Evolutionary conservation across 2,329 filamentous ascomycete genomes (phyloP).

Genomic region (Aschersonia sp.): DNA sequence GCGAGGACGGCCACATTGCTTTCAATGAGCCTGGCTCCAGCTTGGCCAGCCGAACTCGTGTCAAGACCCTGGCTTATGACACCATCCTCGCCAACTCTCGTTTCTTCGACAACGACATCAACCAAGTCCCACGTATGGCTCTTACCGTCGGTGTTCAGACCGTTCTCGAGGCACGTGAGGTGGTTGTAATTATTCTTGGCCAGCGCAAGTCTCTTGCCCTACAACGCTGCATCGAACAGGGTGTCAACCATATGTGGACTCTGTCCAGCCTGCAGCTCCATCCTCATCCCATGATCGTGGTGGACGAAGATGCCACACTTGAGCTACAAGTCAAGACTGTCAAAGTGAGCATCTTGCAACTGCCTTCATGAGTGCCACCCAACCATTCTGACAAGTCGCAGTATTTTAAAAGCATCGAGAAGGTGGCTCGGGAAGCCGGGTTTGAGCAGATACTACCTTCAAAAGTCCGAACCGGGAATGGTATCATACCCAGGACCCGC

Average conservation of each 20-base stretch:
- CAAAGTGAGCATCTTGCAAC: conserved; percentile 24
- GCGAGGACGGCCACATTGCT: conserved; percentile 75
- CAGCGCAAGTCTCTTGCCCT: conserved; percentile 69
- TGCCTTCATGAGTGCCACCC: too few relatives aligned
- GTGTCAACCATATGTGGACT: conserved; percentile 85
- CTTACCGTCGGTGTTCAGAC: conserved; percentile 77
- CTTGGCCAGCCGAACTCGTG: conserved; percentile 60
- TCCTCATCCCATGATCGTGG: conserved; percentile 67
- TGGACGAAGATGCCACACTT: conserved; percentile 65
- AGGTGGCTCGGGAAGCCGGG: conserved; percentile 40
- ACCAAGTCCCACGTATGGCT: conserved; percentile 65
- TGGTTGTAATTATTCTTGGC: conserved; percentile 70
- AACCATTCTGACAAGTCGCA: conserved; percentile 10
- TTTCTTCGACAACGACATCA: conserved; percentile 65
- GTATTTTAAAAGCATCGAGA: conserved; percentile 61
- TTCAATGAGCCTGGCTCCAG: conserved; percentile 84
- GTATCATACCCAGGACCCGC: conserved; percentile 21
- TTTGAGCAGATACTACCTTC: conserved; percentile 44
- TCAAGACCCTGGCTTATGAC: conserved; percentile 79
- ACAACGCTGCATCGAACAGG: conserved; percentile 67
- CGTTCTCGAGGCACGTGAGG: conserved; percentile 65
- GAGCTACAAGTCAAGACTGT: conserved; percentile 64
- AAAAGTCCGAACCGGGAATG: conserved; percentile 37
- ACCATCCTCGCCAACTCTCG: conserved; percentile 75
- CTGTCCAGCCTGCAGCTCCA: conserved; percentile 69